Base-by-base conservation (phyloP, 768 basidiomycete species). In the Naganishia onofrii region DNA sequence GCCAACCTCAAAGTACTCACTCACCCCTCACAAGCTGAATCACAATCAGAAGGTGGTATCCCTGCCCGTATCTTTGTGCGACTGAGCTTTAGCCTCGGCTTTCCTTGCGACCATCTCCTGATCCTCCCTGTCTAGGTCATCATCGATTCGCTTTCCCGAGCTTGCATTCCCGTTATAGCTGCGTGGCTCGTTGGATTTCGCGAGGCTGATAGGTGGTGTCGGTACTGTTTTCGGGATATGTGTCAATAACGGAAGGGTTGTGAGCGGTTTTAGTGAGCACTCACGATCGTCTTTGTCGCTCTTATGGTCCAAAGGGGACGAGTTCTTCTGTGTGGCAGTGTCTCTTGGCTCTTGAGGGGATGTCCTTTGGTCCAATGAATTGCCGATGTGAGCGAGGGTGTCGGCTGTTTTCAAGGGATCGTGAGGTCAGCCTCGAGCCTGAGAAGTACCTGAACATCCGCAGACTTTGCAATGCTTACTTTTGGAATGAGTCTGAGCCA, bases 51-150 rank as follows among this genome's bases (percentile, higher is more conserved):
- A 46, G 15, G 44, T 46, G 7, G 44, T 46, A 46, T 46, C 21
- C 44, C 17, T 46, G 34, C 42, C 42, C 42, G 42, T 42, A 15
- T 42, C 42, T 15, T 17, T 15, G 48, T 51, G 19, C 48, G 67
- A 54, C 54, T 68, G 67, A 26, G 67, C 67, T 4, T 54, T 57
- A 6, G 52, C 54, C 52, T 36, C 52, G 17, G 53, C 67, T 29
- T 68, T 68, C 34, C 34, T 68, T 23, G 67, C 67, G 29, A 68
- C 29, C 67, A 28, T 54, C 21, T 32, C 67, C 2, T 31, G 32
- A 31, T 68, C 54, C 21, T 68, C 67, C 12, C 23, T 42, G 15
- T 42, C 42, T 54, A 68, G 52, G 19, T 68, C 31, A 26, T 54
- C 53, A 23, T 68, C 67, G 15, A 55, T 36, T 28, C 28, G 36